phyloP scores from a whole-genome alignment of 2,329 filamentous ascomycete genomes.

The Didymella sp. region DNA sequence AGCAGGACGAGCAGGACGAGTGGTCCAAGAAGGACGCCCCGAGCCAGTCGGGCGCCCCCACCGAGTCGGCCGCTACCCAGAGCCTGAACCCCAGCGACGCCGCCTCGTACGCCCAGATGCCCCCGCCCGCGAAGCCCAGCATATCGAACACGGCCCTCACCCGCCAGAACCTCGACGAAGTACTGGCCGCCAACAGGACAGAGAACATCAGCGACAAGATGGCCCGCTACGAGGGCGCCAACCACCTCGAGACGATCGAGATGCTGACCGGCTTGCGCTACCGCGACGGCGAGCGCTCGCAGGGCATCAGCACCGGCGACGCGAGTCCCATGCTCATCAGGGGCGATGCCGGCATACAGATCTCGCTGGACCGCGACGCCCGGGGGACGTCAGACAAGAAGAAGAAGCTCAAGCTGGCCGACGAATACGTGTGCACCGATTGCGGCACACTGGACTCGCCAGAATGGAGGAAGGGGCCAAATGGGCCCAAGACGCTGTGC shows the following conservation, averaged over 20 bases:
- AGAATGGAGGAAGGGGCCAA: conserved; percentile 94
- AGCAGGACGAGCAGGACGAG: conserved; percentile 78
- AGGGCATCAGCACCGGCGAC: conserved; percentile 86
- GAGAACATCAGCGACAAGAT: conserved; percentile 87
- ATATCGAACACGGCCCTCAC: conserved; percentile 74
- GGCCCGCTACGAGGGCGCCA: conserved; percentile 75
- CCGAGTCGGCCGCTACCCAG: conserved; percentile 48
- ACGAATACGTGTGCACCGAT: conserved; percentile 95
- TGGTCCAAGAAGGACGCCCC: conserved; percentile 66
- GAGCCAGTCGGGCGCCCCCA: conserved; percentile 4
- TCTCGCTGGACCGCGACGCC: conserved; percentile 78
- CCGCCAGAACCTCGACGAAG: conserved; percentile 79
- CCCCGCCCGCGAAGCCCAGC: conserved; percentile 69
- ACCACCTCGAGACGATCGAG: conserved; percentile 86
- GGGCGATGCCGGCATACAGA: conserved; percentile 85
- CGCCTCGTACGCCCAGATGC: conserved; percentile 63
- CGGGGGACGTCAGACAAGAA: conserved; percentile 75
- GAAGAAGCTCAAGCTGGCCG: conserved; percentile 78
- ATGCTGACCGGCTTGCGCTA: conserved; percentile 91
- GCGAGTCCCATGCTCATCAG: conserved; percentile 80
- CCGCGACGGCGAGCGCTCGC: conserved; percentile 84
- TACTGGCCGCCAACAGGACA: conserved; percentile 67
- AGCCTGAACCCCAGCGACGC: conserved; percentile 52
- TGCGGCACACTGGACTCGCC: conserved; percentile 94
- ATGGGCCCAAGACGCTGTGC: conserved; percentile 90